A percentile compares a stretch with the other conserved stretches of the same genome.
Evolutionary conservation across 2,329 filamentous ascomycete species (phyloP).

Genomic region (Aureobasidium uvarum): DNA sequence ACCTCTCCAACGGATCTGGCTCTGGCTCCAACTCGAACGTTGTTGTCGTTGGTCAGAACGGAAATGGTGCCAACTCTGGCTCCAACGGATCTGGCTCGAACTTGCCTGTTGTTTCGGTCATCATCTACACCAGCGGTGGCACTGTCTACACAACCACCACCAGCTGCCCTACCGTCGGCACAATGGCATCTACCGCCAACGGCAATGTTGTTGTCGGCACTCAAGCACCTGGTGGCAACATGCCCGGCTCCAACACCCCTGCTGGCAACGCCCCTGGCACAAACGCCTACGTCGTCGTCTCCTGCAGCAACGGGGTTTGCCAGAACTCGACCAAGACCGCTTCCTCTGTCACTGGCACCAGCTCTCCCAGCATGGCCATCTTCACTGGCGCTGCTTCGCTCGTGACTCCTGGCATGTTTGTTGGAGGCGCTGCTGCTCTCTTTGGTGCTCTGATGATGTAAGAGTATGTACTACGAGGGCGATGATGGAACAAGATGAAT

Average conservation of each 20-base stretch:
- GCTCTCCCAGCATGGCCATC: not conserved
- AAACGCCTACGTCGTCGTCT: slow-evolving; percentile 3
- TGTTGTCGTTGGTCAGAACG: slow-evolving; percentile 1
- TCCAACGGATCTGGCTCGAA: not conserved
- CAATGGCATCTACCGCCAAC: not conserved
- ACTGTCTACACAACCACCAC: slow-evolving; percentile 10
- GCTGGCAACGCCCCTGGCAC: not conserved
- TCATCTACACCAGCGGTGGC: slow-evolving; percentile 4
- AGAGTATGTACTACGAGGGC: not conserved
- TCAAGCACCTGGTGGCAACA: not conserved
- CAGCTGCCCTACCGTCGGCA: slow-evolving; percentile 20
- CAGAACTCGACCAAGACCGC: slow-evolving; percentile 3
- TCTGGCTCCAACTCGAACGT: not conserved
- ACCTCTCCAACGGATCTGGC: not conserved
- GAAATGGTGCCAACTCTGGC: not conserved
- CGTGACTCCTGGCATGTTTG: not conserved
- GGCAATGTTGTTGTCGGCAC: not conserved
- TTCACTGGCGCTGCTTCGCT: slow-evolving; percentile 25
- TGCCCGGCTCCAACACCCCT: not conserved
- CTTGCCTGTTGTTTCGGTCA: not conserved
- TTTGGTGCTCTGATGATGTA: not conserved
- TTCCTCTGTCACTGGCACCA: not conserved
- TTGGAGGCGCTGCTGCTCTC: not conserved
- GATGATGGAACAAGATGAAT: not conserved
- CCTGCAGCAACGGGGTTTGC: not conserved